phyloP scores from a whole-genome alignment of 1,284 basidiomycete genomes.

The Somion occarium region DNA sequence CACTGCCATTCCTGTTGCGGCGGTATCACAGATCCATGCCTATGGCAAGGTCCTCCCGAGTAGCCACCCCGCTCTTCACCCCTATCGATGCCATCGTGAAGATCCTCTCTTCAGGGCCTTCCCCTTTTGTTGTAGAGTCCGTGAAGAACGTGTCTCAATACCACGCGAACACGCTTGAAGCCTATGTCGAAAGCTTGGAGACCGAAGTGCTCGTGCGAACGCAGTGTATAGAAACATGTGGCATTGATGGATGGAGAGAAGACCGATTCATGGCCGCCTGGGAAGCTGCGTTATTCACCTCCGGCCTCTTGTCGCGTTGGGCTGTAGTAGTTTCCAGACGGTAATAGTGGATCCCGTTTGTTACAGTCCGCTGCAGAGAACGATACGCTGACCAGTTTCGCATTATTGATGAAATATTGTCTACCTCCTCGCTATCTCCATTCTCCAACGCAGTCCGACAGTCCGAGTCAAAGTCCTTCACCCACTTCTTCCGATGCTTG shows the following conservation, averaged over 20 bases:
- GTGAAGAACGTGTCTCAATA: constrained; percentile 38
- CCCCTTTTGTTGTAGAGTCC: constrained; percentile 27
- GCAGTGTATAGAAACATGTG: constrained; percentile 27
- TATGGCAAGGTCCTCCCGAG: neutral
- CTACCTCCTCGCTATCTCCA: neutral
- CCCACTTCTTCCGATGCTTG: neutral
- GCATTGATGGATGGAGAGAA: constrained; percentile 40
- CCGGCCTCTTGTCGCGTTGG: constrained; percentile 34
- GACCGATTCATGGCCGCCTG: constrained; percentile 41
- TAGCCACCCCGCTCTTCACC: constrained; percentile 21
- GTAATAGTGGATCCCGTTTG: neutral
- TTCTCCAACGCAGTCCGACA: neutral
- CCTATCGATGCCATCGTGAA: constrained; percentile 28
- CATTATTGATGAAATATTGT: neutral
- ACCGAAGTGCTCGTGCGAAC: constrained; percentile 18
- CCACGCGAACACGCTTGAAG: constrained; percentile 24
- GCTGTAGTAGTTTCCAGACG: constrained; percentile 10
- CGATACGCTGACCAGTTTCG: neutral
- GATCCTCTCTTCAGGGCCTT: constrained; percentile 22
- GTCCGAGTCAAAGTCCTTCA: neutral
- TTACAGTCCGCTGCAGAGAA: neutral
- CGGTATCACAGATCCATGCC: constrained; percentile 6
- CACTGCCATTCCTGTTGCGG: constrained; percentile 26
- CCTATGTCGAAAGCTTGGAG: constrained; percentile 24
- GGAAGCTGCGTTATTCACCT: constrained; percentile 44